These are phyloP conservation scores for Fomitopsis pinicola DNA, from an alignment of 1,284 basidiomycete species.

Conservation along the genomic window DNA sequence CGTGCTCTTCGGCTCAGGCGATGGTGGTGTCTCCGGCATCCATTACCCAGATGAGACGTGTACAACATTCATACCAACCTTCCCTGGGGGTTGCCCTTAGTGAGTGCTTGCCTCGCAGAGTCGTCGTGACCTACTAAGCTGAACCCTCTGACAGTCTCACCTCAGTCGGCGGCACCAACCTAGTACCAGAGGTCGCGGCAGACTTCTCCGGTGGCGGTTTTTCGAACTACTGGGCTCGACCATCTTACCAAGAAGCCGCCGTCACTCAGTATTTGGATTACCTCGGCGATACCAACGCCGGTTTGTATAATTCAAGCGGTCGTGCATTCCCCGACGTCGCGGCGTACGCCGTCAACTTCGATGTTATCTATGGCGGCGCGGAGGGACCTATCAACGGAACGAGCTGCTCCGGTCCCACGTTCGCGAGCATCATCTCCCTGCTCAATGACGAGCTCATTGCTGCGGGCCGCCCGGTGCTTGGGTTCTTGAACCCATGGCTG, in stretches of 20 bases:
- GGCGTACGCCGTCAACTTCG: constrained; percentile 38
- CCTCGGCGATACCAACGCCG: constrained; percentile 42
- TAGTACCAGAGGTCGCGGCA: constrained; percentile 42
- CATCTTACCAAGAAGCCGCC: constrained; percentile 45
- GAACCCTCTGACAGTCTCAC: not conserved
- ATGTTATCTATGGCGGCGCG: constrained; percentile 46
- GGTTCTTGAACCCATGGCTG: constrained; percentile 45
- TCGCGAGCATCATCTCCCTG: constrained; percentile 51
- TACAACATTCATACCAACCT: constrained; percentile 54
- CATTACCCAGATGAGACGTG: constrained; percentile 40
- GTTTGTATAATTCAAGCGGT: constrained; percentile 49
- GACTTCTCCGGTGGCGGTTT: constrained; percentile 63
- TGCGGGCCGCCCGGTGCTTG: constrained; percentile 36
- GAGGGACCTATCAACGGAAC: constrained; percentile 46
- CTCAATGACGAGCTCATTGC: constrained; percentile 54
- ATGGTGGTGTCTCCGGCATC: constrained; percentile 55
- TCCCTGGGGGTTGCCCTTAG: constrained; percentile 60
- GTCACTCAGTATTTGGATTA: constrained; percentile 37
- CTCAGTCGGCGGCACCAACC: not conserved
- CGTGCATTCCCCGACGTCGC: constrained; percentile 7
- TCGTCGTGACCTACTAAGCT: constrained; percentile 38
- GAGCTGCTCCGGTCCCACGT: constrained; percentile 36
- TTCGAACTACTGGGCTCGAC: constrained; percentile 52
- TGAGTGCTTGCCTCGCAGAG: constrained; percentile 54
- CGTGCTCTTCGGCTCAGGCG: constrained; percentile 63